These are phyloP conservation scores for Penicillium malachiteum DNA, from an alignment of 495 filamentous ascomycete species.

Conservation along the genomic window DNA sequence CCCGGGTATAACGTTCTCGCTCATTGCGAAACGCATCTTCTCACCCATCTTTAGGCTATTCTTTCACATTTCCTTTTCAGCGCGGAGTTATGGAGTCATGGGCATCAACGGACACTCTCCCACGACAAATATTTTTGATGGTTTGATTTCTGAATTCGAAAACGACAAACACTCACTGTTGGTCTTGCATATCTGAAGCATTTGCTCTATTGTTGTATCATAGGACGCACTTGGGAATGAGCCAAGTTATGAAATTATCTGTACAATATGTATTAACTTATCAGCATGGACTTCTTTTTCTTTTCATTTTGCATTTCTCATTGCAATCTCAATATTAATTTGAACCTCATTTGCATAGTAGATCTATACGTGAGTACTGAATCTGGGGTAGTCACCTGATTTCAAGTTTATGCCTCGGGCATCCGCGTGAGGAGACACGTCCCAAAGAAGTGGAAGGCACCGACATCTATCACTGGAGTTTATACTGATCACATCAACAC, in stretches of 20 bases:
- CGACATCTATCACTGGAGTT: neutral
- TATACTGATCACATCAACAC: neutral
- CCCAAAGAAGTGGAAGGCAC: neutral
- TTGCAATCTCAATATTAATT: too few species aligned
- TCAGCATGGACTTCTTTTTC: too few species aligned
- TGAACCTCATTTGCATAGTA: too few species aligned
- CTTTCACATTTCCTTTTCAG: conserved; percentile 20
- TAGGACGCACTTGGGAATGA: conserved; percentile 5
- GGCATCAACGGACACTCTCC: conserved; percentile 28
- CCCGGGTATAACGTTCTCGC: conserved; percentile 11
- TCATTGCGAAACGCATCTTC: neutral
- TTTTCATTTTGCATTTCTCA: too few species aligned
- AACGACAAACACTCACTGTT: conserved; percentile 17
- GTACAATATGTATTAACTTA: conserved; percentile 5
- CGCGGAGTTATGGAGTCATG: conserved; percentile 39
- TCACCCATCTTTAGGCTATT: neutral
- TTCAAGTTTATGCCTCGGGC: conserved; percentile 6
- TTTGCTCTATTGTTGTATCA: conserved; percentile 20
- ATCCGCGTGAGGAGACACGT: neutral
- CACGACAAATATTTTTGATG: conserved; percentile 1
- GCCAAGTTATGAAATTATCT: neutral
- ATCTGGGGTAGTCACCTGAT: conserved; percentile 5
- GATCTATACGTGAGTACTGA: too few species aligned
- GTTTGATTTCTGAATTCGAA: neutral
- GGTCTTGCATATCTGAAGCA: conserved; percentile 9